Evolutionary conservation across 495 filamentous ascomycete genomes (phyloP).

Genomic region (Aspergillus ostianus): DNA sequence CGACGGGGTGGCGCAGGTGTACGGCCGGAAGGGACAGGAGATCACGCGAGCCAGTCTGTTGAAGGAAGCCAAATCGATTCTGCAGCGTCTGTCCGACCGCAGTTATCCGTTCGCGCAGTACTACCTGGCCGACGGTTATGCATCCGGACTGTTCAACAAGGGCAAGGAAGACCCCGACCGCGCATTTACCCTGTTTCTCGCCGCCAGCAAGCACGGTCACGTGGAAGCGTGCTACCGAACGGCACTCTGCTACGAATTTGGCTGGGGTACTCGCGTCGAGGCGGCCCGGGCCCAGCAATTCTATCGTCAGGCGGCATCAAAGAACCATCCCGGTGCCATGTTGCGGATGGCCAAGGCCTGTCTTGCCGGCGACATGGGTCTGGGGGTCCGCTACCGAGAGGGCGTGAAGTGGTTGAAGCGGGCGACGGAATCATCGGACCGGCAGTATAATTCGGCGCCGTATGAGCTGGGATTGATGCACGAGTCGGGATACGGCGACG

Average conservation of each 20-base stretch:
- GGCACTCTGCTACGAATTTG: slow-evolving; percentile 95
- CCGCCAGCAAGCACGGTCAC: slow-evolving; percentile 95
- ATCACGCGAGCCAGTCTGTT: slow-evolving; percentile 64
- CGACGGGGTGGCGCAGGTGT: slow-evolving; percentile 36
- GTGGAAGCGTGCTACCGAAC: slow-evolving; percentile 94
- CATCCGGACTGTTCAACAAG: slow-evolving; percentile 92
- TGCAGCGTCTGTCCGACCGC: slow-evolving; percentile 80
- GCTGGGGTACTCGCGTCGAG: slow-evolving; percentile 90
- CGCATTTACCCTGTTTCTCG: slow-evolving; percentile 86
- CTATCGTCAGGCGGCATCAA: slow-evolving; percentile 83
- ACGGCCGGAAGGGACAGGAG: slow-evolving; percentile 33
- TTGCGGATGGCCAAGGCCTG: slow-evolving; percentile 88
- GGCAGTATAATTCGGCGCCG: slow-evolving; percentile 87
- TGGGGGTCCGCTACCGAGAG: slow-evolving; percentile 81
- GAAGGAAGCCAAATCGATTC: slow-evolving; percentile 82
- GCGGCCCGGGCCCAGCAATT: slow-evolving; percentile 89
- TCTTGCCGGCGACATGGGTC: slow-evolving; percentile 80
- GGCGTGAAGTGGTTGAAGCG: slow-evolving; percentile 96
- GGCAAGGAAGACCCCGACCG: slow-evolving; percentile 85
- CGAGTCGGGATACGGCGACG: slow-evolving; percentile 84
- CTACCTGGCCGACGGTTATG: slow-evolving; percentile 91
- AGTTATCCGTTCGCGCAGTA: slow-evolving; percentile 97
- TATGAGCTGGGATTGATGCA: slow-evolving; percentile 89
- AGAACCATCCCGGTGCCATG: slow-evolving; percentile 94
- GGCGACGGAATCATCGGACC: slow-evolving; percentile 82